phyloP scores from a whole-genome alignment of 148 eudicot species.

The Cornus kousa region DNA sequence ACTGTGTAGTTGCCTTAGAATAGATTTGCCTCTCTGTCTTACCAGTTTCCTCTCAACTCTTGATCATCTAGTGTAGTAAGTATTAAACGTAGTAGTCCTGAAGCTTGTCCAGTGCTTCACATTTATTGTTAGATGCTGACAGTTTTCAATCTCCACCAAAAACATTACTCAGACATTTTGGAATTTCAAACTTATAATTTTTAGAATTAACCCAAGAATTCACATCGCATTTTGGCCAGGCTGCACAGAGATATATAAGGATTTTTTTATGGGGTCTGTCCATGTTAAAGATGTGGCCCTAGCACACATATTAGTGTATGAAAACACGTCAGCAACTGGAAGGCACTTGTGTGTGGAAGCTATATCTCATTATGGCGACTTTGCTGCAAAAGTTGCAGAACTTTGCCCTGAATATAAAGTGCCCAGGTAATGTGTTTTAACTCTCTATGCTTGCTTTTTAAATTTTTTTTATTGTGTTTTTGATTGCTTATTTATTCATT shows the following conservation, averaged over 20 bases:
- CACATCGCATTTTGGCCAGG: conserved; percentile 34
- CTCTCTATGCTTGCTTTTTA: background rate
- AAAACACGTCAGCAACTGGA: conserved; percentile 75
- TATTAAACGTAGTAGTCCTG: background rate
- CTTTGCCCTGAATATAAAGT: conserved; percentile 80
- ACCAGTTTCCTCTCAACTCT: background rate
- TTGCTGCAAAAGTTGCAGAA: conserved; percentile 82
- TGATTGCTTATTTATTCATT: too few relatives aligned
- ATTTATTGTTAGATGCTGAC: background rate
- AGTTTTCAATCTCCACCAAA: background rate
- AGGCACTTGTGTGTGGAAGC: conserved; percentile 95
- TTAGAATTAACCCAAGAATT: background rate
- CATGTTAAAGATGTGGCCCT: conserved; percentile 96
- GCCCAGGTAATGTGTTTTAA: conserved; percentile 55
- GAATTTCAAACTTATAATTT: background rate
- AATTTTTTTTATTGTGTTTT: too few relatives aligned
- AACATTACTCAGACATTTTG: background rate
- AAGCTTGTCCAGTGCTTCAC: background rate
- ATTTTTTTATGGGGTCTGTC: conserved; percentile 79
- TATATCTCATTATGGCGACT: conserved; percentile 78
- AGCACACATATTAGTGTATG: conserved; percentile 90
- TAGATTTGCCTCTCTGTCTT: too few relatives aligned
- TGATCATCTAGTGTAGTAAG: background rate
- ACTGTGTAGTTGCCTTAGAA: too few relatives aligned
- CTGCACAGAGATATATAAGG: conserved; percentile 62